phyloP scores from a whole-genome alignment of 768 basidiomycete genomes.

The Rhizopogon roseolus region DNA sequence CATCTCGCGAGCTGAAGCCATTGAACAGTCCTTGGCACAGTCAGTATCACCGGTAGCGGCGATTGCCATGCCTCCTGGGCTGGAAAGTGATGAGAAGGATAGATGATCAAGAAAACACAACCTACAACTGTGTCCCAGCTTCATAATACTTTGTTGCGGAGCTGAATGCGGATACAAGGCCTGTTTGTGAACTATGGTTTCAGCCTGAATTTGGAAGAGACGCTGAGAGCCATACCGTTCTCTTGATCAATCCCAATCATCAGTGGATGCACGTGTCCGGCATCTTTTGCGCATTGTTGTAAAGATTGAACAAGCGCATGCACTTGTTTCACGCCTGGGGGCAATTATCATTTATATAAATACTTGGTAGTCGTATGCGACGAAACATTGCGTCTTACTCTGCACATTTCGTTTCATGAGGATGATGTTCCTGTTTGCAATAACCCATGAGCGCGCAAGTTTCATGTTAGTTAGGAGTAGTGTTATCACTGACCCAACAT shows the following conservation, averaged over 20 bases:
- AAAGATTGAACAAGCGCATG: slow-evolving; percentile 42
- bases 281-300: slow-evolving; percentile 50
- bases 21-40: slow-evolving; percentile 40
- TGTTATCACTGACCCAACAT: slow-evolving; percentile 39
- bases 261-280: slow-evolving; percentile 51
- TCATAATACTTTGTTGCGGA: slow-evolving; percentile 27
- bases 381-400: slow-evolving; percentile 26
- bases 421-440: slow-evolving; percentile 43
- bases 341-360: neutral
- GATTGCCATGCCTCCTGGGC: slow-evolving; percentile 72
- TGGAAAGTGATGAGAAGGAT: slow-evolving; percentile 15
- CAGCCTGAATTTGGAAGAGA: neutral
- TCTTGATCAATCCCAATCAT: slow-evolving; percentile 74
- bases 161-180: slow-evolving; percentile 67
- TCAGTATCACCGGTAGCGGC: slow-evolving; percentile 47
- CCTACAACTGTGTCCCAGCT: slow-evolving; percentile 68
- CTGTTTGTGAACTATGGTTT: slow-evolving; percentile 24
- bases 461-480: neutral
- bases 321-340: slow-evolving; percentile 48
- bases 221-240: slow-evolving; percentile 41
- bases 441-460: neutral
- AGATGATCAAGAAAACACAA: slow-evolving; percentile 4
- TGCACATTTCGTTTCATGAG: slow-evolving; percentile 65
- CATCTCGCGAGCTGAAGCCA: slow-evolving; percentile 53
- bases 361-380: neutral